Percentiles rank a stretch among this genome's conserved stretches.
Evolutionary conservation across 345 rosid genomes (phyloP).

Genomic region (Punica granatum): DNA sequence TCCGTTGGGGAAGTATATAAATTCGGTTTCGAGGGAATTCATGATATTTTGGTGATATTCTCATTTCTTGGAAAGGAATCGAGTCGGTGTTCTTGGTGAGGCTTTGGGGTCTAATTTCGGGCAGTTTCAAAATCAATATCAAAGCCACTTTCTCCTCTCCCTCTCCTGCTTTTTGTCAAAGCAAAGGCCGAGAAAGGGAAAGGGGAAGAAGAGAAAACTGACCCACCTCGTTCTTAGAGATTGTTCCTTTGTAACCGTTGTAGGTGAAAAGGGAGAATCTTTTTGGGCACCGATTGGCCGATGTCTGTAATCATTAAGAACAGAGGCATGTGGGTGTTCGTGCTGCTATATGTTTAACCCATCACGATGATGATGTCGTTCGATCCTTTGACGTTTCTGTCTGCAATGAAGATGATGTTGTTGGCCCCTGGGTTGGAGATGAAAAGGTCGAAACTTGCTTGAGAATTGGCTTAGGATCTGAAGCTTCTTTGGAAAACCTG

Average conservation of each 20-base stretch:
- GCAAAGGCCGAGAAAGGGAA: background rate
- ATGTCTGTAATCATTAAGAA: background rate
- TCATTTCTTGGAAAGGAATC: conserved; percentile 5
- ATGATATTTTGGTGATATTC: background rate
- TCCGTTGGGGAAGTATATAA: background rate
- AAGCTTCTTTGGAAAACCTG: background rate
- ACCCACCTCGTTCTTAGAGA: background rate
- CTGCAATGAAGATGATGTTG: background rate
- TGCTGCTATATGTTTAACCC: background rate
- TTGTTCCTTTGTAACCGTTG: conserved; percentile 9
- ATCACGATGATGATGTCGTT: background rate
- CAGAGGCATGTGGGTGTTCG: background rate
- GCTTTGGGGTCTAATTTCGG: conserved; percentile 7
- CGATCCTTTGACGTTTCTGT: background rate
- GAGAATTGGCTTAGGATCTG: background rate
- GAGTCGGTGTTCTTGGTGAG: background rate
- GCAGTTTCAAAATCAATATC: background rate
- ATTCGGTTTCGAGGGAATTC: background rate
- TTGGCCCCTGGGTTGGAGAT: background rate
- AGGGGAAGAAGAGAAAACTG: background rate
- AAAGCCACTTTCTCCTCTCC: background rate
- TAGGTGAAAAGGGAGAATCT: background rate
- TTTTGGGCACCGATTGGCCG: background rate
- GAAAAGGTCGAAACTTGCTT: background rate
- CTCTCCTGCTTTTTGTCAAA: background rate